phyloP scores from a whole-genome alignment of 2,329 filamentous ascomycete species.

The Trichoderma aggressivum region DNA sequence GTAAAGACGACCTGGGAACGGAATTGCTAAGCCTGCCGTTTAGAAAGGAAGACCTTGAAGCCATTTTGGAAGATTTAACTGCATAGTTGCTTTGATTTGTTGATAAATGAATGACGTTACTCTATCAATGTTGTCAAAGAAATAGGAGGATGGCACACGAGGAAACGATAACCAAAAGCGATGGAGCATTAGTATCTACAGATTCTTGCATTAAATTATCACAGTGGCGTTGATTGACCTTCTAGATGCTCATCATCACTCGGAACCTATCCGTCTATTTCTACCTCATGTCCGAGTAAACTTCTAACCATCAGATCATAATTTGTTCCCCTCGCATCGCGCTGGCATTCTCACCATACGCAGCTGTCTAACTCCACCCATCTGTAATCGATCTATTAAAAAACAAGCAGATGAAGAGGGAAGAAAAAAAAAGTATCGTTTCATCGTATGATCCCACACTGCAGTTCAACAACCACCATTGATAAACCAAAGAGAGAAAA shows the following conservation, averaged over 20 bases:
- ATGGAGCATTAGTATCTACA: background rate
- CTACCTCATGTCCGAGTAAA: background rate
- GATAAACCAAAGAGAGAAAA: background rate
- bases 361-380: background rate
- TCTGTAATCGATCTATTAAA: background rate
- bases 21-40: conserved; percentile 86
- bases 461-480: background rate
- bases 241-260: too few species aligned
- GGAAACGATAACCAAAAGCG: background rate
- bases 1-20: conserved; percentile 79
- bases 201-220: background rate
- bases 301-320: background rate
- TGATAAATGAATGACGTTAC: background rate
- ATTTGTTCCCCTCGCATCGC: background rate
- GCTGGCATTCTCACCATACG: background rate
- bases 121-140: background rate
- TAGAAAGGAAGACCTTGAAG: conserved; percentile 81
- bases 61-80: conserved; percentile 71
- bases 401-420: background rate
- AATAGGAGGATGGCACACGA: background rate
- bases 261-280: background rate
- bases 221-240: too few species aligned
- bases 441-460: background rate
- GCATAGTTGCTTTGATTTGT: conserved; percentile 1
- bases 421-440: background rate